Conservation (phyloP, 306 rosid species). For the Cyamopsis tetragonoloba region DNA sequence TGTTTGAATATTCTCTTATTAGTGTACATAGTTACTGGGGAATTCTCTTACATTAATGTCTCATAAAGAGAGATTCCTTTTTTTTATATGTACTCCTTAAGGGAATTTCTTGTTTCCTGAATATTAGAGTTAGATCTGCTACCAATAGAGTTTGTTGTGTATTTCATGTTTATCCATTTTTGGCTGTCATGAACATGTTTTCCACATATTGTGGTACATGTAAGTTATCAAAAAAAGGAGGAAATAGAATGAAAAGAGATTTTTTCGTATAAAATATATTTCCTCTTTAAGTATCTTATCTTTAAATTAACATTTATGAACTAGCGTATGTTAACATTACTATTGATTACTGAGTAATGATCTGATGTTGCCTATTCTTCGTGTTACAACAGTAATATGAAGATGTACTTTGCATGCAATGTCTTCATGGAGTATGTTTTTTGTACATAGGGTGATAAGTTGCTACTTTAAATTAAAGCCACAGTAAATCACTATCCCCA, state of each 20-base stretch:
- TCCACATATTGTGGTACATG: neutral
- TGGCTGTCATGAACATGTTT: neutral
- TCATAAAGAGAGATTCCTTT: slow-evolving; percentile 10
- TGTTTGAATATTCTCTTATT: slow-evolving; percentile 9
- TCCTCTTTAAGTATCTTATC: slow-evolving; percentile 7
- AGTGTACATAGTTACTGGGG: neutral
- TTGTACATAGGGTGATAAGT: neutral
- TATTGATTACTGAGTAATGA: slow-evolving; percentile 8
- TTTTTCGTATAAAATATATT: neutral
- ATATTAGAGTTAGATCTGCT: slow-evolving; percentile 16
- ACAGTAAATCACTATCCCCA: neutral
- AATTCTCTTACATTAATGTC: slow-evolving; percentile 12
- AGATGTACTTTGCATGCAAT: neutral
- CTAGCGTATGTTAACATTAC: neutral
- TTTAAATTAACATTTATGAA: neutral
- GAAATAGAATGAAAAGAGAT: neutral
- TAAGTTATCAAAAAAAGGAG: neutral
- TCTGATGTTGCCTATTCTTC: neutral
- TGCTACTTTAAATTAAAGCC: neutral
- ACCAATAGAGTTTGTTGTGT: slow-evolving; percentile 4
- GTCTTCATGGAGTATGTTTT: neutral
- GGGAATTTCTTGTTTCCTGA: slow-evolving; percentile 7
- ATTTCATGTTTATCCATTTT: neutral
- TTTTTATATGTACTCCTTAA: neutral
- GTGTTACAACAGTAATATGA: neutral